phyloP scores from a whole-genome alignment of 2,329 filamentous ascomycete genomes.

The Aspergillus puulaauensis region DNA sequence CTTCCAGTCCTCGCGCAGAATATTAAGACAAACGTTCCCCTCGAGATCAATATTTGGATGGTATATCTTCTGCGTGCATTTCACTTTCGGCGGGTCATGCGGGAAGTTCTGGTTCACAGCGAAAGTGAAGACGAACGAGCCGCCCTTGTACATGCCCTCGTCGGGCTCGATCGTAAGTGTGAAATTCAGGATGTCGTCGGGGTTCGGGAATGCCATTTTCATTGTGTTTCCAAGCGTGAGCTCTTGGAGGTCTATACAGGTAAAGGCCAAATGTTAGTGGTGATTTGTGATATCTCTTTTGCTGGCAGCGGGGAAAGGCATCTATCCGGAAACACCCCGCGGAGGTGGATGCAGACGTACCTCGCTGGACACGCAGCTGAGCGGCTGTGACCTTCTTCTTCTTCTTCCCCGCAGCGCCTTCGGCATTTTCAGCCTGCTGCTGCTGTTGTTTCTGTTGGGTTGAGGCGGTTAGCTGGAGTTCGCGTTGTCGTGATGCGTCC shows the following conservation, averaged over 20 bases:
- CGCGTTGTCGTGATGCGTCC: background rate
- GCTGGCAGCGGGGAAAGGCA: background rate
- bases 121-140: constrained; percentile 86
- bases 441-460: constrained; percentile 67
- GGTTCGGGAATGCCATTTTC: constrained; percentile 56
- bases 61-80: constrained; percentile 97
- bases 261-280: background rate
- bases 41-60: constrained; percentile 98
- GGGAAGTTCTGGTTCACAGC: constrained; percentile 93
- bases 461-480: background rate
- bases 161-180: constrained; percentile 50
- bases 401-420: constrained; percentile 74
- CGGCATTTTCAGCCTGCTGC: constrained; percentile 92
- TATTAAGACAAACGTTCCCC: constrained; percentile 97
- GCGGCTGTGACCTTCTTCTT: constrained; percentile 99
- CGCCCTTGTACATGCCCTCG: constrained; percentile 78
- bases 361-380: constrained; percentile 93
- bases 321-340: background rate
- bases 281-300: background rate
- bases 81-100: constrained; percentile 96
- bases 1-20: constrained; percentile 97
- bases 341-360: constrained; percentile 47
- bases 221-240: constrained; percentile 56
- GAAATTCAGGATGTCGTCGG: constrained; percentile 60
- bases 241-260: constrained; percentile 46